Conservation (phyloP, 306 rosid species). For the Cicer pinnatifidum region DNA sequence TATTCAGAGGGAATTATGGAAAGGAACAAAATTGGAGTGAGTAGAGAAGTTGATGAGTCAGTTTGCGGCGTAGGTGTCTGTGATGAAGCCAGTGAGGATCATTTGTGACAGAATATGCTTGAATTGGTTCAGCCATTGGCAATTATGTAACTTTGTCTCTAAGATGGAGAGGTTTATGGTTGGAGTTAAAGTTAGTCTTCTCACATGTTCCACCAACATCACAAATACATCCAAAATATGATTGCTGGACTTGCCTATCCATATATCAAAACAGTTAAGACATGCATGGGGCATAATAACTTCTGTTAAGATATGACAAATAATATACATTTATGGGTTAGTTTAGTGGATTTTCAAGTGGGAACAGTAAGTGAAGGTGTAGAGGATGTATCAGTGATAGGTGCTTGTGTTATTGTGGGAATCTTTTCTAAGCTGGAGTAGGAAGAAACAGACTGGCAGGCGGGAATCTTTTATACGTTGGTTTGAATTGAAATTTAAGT, state of each 20-base stretch:
- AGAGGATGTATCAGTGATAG: too few relatives aligned
- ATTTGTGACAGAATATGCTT: slow-evolving; percentile 67
- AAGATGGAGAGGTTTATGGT: slow-evolving; percentile 57
- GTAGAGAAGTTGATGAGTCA: slow-evolving; percentile 62
- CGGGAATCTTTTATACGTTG: too few relatives aligned
- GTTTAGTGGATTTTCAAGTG: too few relatives aligned
- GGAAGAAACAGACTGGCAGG: too few relatives aligned
- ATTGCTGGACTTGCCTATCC: neutral
- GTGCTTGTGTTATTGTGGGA: too few relatives aligned
- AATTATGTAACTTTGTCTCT: slow-evolving; percentile 51
- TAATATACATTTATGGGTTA: too few relatives aligned
- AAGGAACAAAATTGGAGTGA: slow-evolving; percentile 50
- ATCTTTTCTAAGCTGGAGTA: too few relatives aligned
- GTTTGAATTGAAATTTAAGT: too few relatives aligned
- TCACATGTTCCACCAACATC: slow-evolving; percentile 7
- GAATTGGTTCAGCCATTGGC: slow-evolving; percentile 55
- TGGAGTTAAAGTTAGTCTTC: slow-evolving; percentile 45
- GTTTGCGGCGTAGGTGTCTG: slow-evolving; percentile 72
- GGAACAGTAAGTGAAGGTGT: too few relatives aligned
- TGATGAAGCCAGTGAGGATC: slow-evolving; percentile 64
- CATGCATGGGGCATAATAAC: neutral
- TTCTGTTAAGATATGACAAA: too few relatives aligned
- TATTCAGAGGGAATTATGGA: slow-evolving; percentile 52
- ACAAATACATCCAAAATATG: neutral
- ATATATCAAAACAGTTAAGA: neutral